Evolutionary conservation across 371 early-diverging fungal species (phyloP).

Genomic region (Mortierella sp.): DNA sequence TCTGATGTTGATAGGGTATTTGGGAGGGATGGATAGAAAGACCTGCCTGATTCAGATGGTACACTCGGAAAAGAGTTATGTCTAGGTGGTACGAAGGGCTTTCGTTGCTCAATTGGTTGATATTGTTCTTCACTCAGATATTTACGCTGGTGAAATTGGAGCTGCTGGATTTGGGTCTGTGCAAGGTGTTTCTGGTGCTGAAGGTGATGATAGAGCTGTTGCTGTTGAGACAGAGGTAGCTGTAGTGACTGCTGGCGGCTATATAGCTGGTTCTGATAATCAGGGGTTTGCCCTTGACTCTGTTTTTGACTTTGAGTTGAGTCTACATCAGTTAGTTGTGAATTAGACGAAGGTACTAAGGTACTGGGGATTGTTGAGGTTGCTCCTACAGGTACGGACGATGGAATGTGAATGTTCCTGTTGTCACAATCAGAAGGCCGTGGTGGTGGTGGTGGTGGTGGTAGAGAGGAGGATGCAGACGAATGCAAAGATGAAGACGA

Average conservation of each 20-base stretch:
- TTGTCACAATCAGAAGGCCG: background rate
- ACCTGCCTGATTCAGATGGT: background rate
- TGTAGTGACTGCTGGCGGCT: background rate
- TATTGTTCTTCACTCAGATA: constrained; percentile 7
- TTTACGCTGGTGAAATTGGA: constrained; percentile 24
- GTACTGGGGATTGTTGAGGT: background rate
- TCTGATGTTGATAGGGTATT: background rate
- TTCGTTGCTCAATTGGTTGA: constrained; percentile 14
- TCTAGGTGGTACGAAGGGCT: constrained; percentile 9
- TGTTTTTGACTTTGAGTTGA: background rate
- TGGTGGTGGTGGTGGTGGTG: background rate
- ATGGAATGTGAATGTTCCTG: background rate
- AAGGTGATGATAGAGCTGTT: constrained; percentile 8
- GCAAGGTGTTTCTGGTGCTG: constrained; percentile 32
- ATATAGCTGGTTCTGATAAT: background rate
- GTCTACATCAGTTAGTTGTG: background rate
- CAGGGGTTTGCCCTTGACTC: background rate
- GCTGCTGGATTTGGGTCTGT: constrained; percentile 33
- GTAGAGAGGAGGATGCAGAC: background rate
- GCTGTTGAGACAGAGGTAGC: background rate
- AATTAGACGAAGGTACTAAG: background rate
- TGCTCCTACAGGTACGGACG: too few species aligned
- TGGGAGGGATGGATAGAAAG: background rate
- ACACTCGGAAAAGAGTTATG: constrained; percentile 16
- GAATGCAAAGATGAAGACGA: constrained; percentile 1